Evolutionary conservation across 257 asterid species (phyloP), one percentile per base, ranked within the genome.

Genomic region (Ajuga chamaepitys): DNA sequence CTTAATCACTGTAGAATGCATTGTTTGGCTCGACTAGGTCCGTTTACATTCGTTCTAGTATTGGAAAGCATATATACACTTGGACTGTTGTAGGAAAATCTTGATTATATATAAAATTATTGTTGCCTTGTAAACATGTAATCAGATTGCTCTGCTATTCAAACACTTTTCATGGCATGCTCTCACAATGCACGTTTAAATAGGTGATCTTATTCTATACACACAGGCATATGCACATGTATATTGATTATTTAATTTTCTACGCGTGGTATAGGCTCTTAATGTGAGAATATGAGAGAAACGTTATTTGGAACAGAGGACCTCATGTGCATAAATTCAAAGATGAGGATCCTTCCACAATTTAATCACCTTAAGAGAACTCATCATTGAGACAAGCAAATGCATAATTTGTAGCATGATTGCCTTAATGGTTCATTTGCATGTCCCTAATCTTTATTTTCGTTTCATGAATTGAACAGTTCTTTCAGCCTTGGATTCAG

Each of bases 401-500:
- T 22, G 52, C 52, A 5, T 30, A 14, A n/a, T 24, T 8, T n/a
- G 38, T 24, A 41, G 52, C 20, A 45, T 21, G 34, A 11, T 20
- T 3, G 1, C 35, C 34, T 42, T 16, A n/a, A 4, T 47, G 38
- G 57, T 26, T 10, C 46, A 41, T 24, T 52, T 24, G 0, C 18
- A n/a, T 53, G 26, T 24, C 45, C 54, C 52, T 55, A 21, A 48
- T 63, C 14, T 7, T 61, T 18, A 51, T 47, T 8, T 47, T 22
- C 59, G n/a, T 70, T 64, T 7, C 37, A 28, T 18, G 25, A 14
- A 38, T 38, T n/a, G 69, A 4, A 76, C 86, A 81, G 95, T 64
- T 81, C 45, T 88, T 82, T 17, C 66, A 80, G 70, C 94, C 91
- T 0, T 81, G 84, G 95, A 81, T 85, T 64, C 94, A 76, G 64